Evolutionary conservation across 495 filamentous ascomycete species (phyloP), one percentile per base, ranked within the genome.

Genomic region (Paragyromitra xinjiangensis): DNA sequence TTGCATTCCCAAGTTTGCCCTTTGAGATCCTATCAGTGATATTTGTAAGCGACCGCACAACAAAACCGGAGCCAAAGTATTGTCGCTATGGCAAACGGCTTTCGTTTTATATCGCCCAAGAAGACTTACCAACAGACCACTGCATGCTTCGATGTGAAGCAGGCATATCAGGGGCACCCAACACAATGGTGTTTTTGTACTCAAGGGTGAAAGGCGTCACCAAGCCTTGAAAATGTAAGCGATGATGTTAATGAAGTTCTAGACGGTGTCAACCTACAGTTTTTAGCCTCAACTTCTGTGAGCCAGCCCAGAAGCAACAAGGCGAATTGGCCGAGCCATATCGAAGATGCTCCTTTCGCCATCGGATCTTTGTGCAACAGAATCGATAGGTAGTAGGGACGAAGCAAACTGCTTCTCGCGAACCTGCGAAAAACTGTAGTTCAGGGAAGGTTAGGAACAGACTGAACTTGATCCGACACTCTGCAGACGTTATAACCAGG

Each of bases 121-220:
- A 26, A 1, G 3, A 72, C 72, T 22, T 53, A 75, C 73, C 73
- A 63, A 75, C 73, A 53, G 64, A 48, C 73, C 73, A 75, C 24
- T 26, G 24, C 3, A 75, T 24, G 40, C 73, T 64, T 26, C 73
- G 69, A 39, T 75, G 73, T 16, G 73, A 67, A 29, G 69, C 12
- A n/a, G 45, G 16, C 44, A 69, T 59, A 16, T 59, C 26, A 3
- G 73, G 75, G 19, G 37, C 55, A 37, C 16, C 19, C 12, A 58
- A 9, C 22, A 78, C 48, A 24, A 64, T 51, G 12, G n/a, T 11
- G 7, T 69, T 14, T 39, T 64, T 44, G 19, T 39, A 75, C n/a
- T 50, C 55, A n/a, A 75, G 73, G 29, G 69, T 9, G 34, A 75
- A 75, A 6, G 73, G 73, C 14, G 14, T 0, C 11, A 75, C 34